phyloP scores from a whole-genome alignment of 805 yeast genomes.

The Lipomyces japonicus region DNA sequence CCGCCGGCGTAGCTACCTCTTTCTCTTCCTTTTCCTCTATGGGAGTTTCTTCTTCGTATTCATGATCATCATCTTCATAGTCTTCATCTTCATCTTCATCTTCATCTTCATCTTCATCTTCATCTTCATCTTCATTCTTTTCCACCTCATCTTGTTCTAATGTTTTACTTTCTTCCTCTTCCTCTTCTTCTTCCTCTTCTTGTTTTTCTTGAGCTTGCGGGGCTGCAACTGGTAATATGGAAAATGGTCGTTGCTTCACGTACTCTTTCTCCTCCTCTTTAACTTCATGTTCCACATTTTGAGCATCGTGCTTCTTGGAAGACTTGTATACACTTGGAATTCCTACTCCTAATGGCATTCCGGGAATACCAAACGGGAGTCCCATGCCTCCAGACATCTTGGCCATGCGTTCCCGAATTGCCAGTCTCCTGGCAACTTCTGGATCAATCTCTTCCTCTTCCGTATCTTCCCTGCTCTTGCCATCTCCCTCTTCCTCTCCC shows the following conservation, averaged over 20 bases:
- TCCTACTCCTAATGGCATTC: slow-evolving; percentile 32
- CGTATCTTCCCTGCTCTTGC: slow-evolving; percentile 49
- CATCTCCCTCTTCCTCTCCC: slow-evolving; percentile 44
- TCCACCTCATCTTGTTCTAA: slow-evolving; percentile 8
- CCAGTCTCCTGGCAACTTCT: slow-evolving; percentile 70
- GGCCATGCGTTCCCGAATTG: slow-evolving; percentile 92
- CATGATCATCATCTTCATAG: background rate
- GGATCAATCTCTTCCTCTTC: slow-evolving; percentile 63
- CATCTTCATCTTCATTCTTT: slow-evolving; percentile 15
- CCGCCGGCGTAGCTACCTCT: no score
- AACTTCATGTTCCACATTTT: slow-evolving; percentile 24
- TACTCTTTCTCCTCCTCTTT: slow-evolving; percentile 28
- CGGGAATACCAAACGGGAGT: slow-evolving; percentile 39
- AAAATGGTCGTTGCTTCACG: slow-evolving; percentile 43
- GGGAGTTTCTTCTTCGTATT: background rate
- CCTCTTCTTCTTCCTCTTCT: slow-evolving; percentile 34
- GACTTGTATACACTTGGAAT: slow-evolving; percentile 32
- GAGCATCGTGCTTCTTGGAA: slow-evolving; percentile 30
- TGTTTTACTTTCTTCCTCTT: slow-evolving; percentile 24
- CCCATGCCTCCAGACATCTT: slow-evolving; percentile 81
- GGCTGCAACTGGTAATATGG: slow-evolving; percentile 52
- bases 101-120: slow-evolving; percentile 8
- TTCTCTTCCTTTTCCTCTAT: slow-evolving; percentile 2
- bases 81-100: background rate
- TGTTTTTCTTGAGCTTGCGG: slow-evolving; percentile 32